These are phyloP conservation scores for Pichia sp. DNA, from an alignment of 1,139 yeast genomes.

Conservation along the genomic window DNA sequence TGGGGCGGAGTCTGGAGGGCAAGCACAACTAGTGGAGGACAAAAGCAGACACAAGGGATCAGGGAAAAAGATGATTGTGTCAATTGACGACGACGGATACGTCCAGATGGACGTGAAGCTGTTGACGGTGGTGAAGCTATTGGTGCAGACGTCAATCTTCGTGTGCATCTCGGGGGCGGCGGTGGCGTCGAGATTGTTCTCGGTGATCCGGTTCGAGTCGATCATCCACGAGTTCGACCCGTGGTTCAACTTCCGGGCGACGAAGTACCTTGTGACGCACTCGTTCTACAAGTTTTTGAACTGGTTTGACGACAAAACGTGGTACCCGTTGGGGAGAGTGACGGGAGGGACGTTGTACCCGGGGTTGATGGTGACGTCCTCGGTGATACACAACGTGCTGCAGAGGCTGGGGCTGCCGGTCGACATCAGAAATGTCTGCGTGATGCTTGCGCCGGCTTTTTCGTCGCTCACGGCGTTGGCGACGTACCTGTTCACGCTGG, in stretches of 20 bases:
- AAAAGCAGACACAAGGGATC: background rate
- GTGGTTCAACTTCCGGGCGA: constrained; percentile 96
- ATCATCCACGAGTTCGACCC: constrained; percentile 99
- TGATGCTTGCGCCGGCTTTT: constrained; percentile 92
- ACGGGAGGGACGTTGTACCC: constrained; percentile 99
- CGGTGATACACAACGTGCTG: constrained; percentile 76
- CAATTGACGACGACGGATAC: constrained; percentile 29
- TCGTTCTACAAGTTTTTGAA: constrained; percentile 88
- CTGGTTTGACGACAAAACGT: constrained; percentile 98
- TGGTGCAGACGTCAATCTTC: constrained; percentile 31
- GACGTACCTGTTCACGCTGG: constrained; percentile 85
- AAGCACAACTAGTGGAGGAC: background rate
- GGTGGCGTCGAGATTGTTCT: constrained; percentile 74
- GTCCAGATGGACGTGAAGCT: constrained; percentile 24
- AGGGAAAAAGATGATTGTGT: constrained; percentile 16
- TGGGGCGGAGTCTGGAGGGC: background rate
- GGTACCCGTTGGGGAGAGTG: constrained; percentile 99
- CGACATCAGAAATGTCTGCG: constrained; percentile 94
- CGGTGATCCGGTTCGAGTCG: constrained; percentile 84
- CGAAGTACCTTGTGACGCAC: constrained; percentile 79
- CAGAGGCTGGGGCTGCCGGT: constrained; percentile 71
- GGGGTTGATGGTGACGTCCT: constrained; percentile 96
- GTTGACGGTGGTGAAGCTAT: constrained; percentile 23
- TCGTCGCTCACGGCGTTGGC: constrained; percentile 90
- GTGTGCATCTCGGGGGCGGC: constrained; percentile 56